Evolutionary conservation across 139 green algal genomes (phyloP), one percentile per base, ranked within the genome.

Genomic region (Chlorella sorokiniana): DNA sequence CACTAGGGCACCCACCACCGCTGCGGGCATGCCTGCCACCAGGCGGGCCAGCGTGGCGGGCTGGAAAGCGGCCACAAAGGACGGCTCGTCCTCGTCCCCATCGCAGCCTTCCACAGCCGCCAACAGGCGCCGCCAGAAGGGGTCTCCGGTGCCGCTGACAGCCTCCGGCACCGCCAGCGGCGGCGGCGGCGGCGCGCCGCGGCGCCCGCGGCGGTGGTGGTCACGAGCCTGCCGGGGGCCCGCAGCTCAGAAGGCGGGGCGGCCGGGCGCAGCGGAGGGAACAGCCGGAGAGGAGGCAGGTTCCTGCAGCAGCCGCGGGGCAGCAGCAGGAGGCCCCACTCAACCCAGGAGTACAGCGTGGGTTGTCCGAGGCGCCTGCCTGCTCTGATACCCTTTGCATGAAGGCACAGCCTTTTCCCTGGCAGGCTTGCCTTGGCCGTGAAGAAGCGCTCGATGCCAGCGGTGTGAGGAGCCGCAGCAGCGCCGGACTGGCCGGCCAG

Each of bases 51-150:
- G 61, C 29, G 38, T 44, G 3, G 65, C 44, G 0, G 72, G 33
- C 48, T 78, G 11, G 45, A 86, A 86, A 1, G 44, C 82, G 6
- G 62, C 59, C 44, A 42, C 44, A 74, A 87, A 85, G 52, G 14
- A 29, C 25, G 48, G 71, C 54, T 37, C 33, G 27, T n/a, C 70
- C 14, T 63, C 14, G 54, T 25, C 6, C 0, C 25, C 52, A 29
- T 79, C 73, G 4, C 52, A 67, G 18, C 37, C 33, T 23, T 86
- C 82, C 29, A 88, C 74, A n/a, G 79, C 52, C 35, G 82, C 44
- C 51, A 81, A 54, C 67, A 89, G 61, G 3, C 14, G 22, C 4
- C 67, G 61, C 85, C 85, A 89, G 59, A 79, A 89, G 4, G 79
- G 67, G 54, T 89, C 85, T 7, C 67, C 40, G 2, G 85, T 83